Conservation (phyloP, 331 rosid genomes). For the Pyracantha coccinea region DNA sequence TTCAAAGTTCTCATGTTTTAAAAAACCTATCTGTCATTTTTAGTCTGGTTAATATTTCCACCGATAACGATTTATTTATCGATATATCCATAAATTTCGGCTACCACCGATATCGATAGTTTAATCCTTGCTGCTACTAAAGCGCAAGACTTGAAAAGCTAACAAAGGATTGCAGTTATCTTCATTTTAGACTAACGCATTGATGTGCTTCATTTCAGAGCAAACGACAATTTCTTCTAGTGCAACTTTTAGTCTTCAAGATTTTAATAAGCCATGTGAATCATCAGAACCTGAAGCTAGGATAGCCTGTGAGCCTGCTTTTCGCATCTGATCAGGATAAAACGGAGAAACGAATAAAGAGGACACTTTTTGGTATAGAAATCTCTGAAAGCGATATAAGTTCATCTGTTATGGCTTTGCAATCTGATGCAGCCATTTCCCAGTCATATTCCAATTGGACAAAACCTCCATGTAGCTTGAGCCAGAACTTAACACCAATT, state of each 20-base stretch:
- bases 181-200: too few species aligned
- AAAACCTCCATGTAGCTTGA: slow-evolving; percentile 17
- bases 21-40: too few species aligned
- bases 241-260: not conserved
- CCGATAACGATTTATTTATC: too few species aligned
- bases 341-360: slow-evolving; percentile 8
- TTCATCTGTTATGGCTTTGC: not conserved
- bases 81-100: too few species aligned
- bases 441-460: not conserved
- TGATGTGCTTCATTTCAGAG: too few species aligned
- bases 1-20: too few species aligned
- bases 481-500: not conserved
- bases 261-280: slow-evolving; percentile 5
- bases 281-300: slow-evolving; percentile 9
- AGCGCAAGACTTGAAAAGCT: not conserved
- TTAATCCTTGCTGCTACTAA: not conserved
- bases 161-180: too few species aligned
- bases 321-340: slow-evolving; percentile 2
- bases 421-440: not conserved
- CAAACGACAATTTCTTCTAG: too few species aligned
- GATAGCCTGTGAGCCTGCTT: slow-evolving; percentile 1
- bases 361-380: slow-evolving; percentile 24
- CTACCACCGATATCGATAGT: too few species aligned
- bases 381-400: slow-evolving; percentile 8
- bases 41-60: too few species aligned